Evolutionary conservation across 805 yeast species (phyloP), one percentile per base, ranked within the genome.

Genomic region (Citeromyces nyonsensis): DNA sequence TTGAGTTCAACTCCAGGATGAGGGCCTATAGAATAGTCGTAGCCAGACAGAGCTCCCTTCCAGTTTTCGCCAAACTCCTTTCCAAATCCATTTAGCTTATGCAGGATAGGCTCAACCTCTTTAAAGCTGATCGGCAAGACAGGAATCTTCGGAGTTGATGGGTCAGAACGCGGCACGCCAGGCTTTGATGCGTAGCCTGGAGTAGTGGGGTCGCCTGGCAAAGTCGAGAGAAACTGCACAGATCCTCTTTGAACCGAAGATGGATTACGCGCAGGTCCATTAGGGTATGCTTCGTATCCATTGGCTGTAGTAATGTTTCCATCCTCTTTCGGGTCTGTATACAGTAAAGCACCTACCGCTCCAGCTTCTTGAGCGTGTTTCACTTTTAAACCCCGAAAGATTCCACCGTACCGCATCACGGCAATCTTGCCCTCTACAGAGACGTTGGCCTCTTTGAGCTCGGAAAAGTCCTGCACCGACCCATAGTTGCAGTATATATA

Each of bases 191-290:
- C 68, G 39, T 62, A 67, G 3, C 79, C 82, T 1, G 85, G 85
- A 2, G 85, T 72, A 0, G 85, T 68, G 11, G 91, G 91, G 45
- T 79, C 91, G 24, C 91, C 91, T 1, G 86, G 85, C 4, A 61
- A 55, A 31, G 49, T 50, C 4, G 79, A 63, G 24, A 77, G 52
- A 44, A 66, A 79, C 48, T 68, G 71, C 4, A 75, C 80, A 28
- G 82, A 72, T 1, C 91, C 91, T 42, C 91, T 62, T 55, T 80
- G 86, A 22, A 81, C 75, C 10, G 79, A 57, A 5, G 78, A 68
- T 25, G 86, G 86, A 46, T 80, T 73, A 39, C 91, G 63, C 1
- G 86, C 85, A 1, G 78, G 79, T 2, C 91, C 91, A 2, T 69
- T 49, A 2, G 91, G 93, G 42, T 80, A 80, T 2, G 82, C 56